A percentile compares a stretch with the other conserved stretches of the same genome.
Conservation (phyloP, 2,329 filamentous ascomycete genomes). For the Aspergillus sp. region DNA sequence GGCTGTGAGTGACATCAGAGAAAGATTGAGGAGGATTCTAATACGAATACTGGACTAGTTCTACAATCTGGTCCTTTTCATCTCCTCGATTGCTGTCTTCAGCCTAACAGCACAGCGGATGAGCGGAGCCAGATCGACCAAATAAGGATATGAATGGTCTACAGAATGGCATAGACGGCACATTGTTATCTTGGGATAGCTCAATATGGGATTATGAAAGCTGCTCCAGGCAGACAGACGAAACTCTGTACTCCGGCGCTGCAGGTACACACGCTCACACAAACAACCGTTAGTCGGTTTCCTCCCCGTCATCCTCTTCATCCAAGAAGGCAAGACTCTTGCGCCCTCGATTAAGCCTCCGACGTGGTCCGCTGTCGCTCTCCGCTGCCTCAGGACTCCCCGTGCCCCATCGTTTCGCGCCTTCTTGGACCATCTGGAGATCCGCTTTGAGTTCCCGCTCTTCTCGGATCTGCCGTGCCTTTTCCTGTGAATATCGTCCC, state of each 20-base stretch:
- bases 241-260: background rate
- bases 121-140: constrained; percentile 38
- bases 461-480: constrained; percentile 80
- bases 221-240: constrained; percentile 6
- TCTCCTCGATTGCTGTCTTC: constrained; percentile 91
- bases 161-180: background rate
- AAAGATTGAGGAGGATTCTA: constrained; percentile 23
- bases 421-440: constrained; percentile 74
- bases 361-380: constrained; percentile 32
- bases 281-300: constrained; percentile 36
- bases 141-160: constrained; percentile 16
- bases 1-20: constrained; percentile 51
- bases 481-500: constrained; percentile 76
- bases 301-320: constrained; percentile 57
- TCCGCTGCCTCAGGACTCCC: constrained; percentile 35
- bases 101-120: constrained; percentile 87
- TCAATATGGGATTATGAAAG: constrained; percentile 5
- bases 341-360: constrained; percentile 36
- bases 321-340: constrained; percentile 53
- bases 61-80: constrained; percentile 93
- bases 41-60: constrained; percentile 47
- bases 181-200: background rate
- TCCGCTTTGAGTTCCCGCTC: constrained; percentile 75
- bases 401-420: constrained; percentile 68
- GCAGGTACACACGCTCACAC: background rate